Conservation (phyloP, 176 grass and related monocot genomes). For the Pharus latifolius region DNA sequence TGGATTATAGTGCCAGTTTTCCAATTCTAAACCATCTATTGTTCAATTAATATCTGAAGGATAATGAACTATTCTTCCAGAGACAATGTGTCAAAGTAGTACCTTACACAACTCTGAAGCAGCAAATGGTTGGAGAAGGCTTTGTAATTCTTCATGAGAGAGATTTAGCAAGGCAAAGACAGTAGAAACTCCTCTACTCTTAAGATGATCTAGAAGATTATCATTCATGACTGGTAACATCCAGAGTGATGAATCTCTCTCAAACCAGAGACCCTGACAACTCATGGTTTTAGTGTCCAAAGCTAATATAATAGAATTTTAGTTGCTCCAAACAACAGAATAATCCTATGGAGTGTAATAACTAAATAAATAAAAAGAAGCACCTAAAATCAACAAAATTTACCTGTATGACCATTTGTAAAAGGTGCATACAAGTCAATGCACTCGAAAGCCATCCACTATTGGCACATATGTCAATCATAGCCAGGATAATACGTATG, state of each 20-base stretch:
- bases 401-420: slow-evolving; percentile 99
- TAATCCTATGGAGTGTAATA: too few relatives aligned
- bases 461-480: slow-evolving; percentile 98
- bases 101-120: slow-evolving; percentile 65
- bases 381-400: neutral
- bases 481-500: slow-evolving; percentile 93
- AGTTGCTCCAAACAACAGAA: neutral
- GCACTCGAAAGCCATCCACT: slow-evolving; percentile 92
- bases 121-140: slow-evolving; percentile 47
- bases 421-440: slow-evolving; percentile 86
- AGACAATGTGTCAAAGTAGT: slow-evolving; percentile 6
- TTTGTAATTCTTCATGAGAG: slow-evolving; percentile 58
- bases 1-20: too few relatives aligned
- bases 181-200: slow-evolving; percentile 39
- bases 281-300: too few relatives aligned
- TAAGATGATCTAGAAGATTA: slow-evolving; percentile 66
- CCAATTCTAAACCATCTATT: neutral
- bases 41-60: neutral
- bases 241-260: slow-evolving; percentile 72
- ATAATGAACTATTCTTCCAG: slow-evolving; percentile 13
- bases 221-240: slow-evolving; percentile 90
- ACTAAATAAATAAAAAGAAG: neutral
- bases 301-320: neutral
- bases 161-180: slow-evolving; percentile 44
- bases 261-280: slow-evolving; percentile 83